Evolutionary conservation across 495 filamentous ascomycete species (phyloP).

Genomic region (Sporormia fimetaria): DNA sequence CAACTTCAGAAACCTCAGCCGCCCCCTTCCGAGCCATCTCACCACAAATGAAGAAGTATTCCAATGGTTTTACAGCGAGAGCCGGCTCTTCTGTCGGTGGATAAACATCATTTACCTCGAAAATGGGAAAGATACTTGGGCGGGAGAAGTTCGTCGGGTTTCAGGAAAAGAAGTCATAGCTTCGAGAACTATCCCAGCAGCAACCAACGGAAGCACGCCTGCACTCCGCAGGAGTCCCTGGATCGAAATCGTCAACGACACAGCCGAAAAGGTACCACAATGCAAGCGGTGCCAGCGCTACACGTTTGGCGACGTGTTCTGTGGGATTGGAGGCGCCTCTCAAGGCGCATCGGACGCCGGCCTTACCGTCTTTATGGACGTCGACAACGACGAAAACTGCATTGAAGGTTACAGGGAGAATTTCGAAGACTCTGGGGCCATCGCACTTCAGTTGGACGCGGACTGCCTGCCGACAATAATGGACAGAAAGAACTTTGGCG

Average conservation of each 20-base stretch:
- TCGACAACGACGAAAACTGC: slow-evolving; percentile 50
- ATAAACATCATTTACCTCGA: slow-evolving; percentile 14
- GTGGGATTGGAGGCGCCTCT: slow-evolving; percentile 66
- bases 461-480: slow-evolving; percentile 36
- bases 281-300: slow-evolving; percentile 32
- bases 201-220: neutral
- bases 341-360: slow-evolving; percentile 56
- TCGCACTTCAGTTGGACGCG: slow-evolving; percentile 37
- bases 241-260: neutral
- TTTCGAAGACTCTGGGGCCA: slow-evolving; percentile 39
- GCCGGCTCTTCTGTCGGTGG: slow-evolving; percentile 24
- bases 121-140: slow-evolving; percentile 13
- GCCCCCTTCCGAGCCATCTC: neutral
- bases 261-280: neutral
- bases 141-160: slow-evolving; percentile 4
- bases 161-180: neutral
- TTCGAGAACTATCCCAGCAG: neutral
- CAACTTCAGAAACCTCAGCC: slow-evolving; percentile 27
- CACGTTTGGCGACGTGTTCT: slow-evolving; percentile 61
- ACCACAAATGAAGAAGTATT: slow-evolving; percentile 22
- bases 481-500: slow-evolving; percentile 18
- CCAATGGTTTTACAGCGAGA: slow-evolving; percentile 20
- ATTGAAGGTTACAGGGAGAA: slow-evolving; percentile 49
- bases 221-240: neutral
- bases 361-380: slow-evolving; percentile 45